phyloP scores from a whole-genome alignment of 1,284 basidiomycete genomes.

The Trametes pubescens region DNA sequence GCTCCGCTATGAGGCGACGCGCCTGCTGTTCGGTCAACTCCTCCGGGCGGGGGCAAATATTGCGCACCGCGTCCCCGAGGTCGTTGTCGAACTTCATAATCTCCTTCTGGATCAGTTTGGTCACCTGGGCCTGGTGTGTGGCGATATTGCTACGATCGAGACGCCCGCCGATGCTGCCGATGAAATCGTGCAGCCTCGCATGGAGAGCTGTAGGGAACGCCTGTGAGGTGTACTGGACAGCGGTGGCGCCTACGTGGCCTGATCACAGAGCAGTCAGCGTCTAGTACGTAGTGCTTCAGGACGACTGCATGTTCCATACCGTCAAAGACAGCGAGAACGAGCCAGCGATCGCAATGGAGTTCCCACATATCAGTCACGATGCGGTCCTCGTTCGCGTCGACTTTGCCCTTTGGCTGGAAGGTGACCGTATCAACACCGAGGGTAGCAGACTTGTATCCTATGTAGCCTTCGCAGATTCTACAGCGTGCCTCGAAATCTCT shows the following conservation, averaged over 20 bases:
- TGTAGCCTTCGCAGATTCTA: too few species aligned
- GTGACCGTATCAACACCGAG: slow-evolving; percentile 10
- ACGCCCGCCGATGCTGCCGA: background rate
- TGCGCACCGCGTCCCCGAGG: background rate
- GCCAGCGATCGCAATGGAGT: slow-evolving; percentile 5
- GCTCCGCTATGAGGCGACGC: slow-evolving; percentile 1
- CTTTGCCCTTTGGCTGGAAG: slow-evolving; percentile 15
- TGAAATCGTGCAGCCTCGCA: background rate
- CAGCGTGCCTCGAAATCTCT: too few species aligned
- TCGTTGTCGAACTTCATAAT: background rate
- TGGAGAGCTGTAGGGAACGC: slow-evolving; percentile 1
- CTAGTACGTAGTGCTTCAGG: background rate
- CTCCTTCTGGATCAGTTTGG: background rate
- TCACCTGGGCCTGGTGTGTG: background rate
- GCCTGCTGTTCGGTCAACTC: slow-evolving; percentile 5
- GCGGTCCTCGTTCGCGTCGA: slow-evolving; percentile 13
- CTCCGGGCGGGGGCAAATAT: slow-evolving; percentile 8
- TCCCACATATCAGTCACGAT: slow-evolving; percentile 7
- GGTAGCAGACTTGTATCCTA: too few species aligned
- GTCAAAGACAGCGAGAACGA: slow-evolving; percentile 13
- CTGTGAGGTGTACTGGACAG: slow-evolving; percentile 6
- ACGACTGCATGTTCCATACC: background rate
- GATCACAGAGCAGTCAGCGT: background rate
- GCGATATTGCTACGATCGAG: slow-evolving; percentile 9
- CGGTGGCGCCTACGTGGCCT: background rate